Percentiles rank a stretch among this genome's conserved stretches.
Evolutionary conservation across 225 moss, liverwort and hornwort species (phyloP).

Genomic region (Antitrichia curtipendula): DNA sequence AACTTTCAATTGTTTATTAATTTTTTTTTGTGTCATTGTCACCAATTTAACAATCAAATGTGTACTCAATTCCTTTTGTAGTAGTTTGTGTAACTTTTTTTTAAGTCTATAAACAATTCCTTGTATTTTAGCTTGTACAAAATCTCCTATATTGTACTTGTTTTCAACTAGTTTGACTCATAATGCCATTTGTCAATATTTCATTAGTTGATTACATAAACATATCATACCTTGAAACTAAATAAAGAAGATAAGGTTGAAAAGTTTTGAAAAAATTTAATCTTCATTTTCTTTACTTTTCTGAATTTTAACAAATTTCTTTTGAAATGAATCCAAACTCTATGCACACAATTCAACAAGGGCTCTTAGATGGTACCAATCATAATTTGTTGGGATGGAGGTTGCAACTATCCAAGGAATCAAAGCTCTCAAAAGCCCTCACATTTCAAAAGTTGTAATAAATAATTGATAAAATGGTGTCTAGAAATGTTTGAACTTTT

Average conservation of each 20-base stretch:
- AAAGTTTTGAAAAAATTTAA: neutral
- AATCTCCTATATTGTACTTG: rapidly evolving
- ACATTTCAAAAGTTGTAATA: neutral
- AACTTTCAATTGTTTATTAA: neutral
- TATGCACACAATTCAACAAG: neutral
- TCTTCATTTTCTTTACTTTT: neutral
- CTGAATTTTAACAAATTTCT: neutral
- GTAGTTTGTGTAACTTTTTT: neutral
- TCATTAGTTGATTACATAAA: neutral
- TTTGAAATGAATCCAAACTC: neutral
- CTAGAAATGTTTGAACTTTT: neutral
- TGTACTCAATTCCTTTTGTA: neutral
- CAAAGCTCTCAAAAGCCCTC: neutral
- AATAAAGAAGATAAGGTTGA: neutral
- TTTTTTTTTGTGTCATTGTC: neutral
- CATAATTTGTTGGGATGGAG: rapidly evolving
- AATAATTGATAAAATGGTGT: neutral
- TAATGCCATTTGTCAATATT: neutral
- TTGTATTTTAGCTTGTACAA: neutral
- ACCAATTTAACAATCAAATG: rapidly evolving
- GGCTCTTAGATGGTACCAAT: neutral
- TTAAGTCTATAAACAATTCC: neutral
- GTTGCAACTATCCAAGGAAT: neutral
- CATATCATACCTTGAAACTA: neutral
- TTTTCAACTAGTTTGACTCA: neutral